These are phyloP conservation scores for Cyclocybe aegerita DNA, from an alignment of 768 basidiomycete species.

Conservation along the genomic window DNA sequence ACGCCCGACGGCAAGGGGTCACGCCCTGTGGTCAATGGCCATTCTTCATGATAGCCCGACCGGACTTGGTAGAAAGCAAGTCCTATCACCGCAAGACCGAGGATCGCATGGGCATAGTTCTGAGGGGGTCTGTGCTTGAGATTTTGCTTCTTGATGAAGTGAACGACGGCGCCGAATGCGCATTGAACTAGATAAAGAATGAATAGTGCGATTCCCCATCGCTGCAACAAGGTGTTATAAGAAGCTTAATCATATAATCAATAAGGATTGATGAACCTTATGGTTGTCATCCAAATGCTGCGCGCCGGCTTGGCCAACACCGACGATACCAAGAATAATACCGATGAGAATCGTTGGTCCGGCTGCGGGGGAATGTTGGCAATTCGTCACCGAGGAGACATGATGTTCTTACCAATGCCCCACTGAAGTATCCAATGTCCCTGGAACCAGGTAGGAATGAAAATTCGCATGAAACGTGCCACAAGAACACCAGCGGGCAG, in stretches of 20 bases:
- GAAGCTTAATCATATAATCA: background rate
- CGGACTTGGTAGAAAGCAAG: constrained; percentile 51
- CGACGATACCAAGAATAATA: constrained; percentile 40
- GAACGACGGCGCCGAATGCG: constrained; percentile 49
- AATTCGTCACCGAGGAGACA: constrained; percentile 2
- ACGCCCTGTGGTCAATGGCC: constrained; percentile 45
- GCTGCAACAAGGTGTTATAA: constrained; percentile 25
- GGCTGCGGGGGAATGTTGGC: constrained; percentile 27
- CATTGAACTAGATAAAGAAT: constrained; percentile 50
- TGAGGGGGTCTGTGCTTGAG: constrained; percentile 41
- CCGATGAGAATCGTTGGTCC: constrained; percentile 44
- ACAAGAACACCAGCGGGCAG: constrained; percentile 53
- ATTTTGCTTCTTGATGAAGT: constrained; percentile 47
- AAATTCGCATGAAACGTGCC: constrained; percentile 54
- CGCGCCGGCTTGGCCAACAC: constrained; percentile 32
- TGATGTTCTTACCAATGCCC: constrained; percentile 35
- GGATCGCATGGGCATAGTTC: constrained; percentile 57
- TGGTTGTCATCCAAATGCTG: constrained; percentile 44
- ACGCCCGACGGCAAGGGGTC: constrained; percentile 33
- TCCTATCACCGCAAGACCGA: constrained; percentile 51
- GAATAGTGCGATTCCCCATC: constrained; percentile 50
- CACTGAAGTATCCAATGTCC: constrained; percentile 54
- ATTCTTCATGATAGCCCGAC: constrained; percentile 47
- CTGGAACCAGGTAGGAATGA: constrained; percentile 47
- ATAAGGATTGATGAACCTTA: constrained; percentile 33